Evolutionary conservation across 2,329 filamentous ascomycete species (phyloP).

Genomic region (Aspergillus quadricinctus): DNA sequence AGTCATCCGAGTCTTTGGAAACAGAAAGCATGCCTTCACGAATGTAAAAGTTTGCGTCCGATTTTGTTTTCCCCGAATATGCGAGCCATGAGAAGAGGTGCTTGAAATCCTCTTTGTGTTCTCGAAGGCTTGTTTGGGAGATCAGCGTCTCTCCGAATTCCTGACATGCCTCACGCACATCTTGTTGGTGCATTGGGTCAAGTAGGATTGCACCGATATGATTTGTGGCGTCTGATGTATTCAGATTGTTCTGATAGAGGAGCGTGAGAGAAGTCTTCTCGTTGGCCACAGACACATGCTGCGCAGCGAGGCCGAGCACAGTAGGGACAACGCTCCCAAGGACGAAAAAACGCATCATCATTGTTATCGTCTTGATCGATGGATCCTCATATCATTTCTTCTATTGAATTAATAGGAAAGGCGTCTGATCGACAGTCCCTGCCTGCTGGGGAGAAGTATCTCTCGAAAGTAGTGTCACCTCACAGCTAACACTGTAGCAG

Average conservation of each 20-base stretch:
- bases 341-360: background rate
- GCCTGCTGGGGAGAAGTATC: background rate
- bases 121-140: conserved; percentile 37
- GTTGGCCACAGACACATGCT: conserved; percentile 21
- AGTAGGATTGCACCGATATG: conserved; percentile 50
- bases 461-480: background rate
- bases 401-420: background rate
- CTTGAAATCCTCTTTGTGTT: conserved; percentile 44
- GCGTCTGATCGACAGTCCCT: background rate
- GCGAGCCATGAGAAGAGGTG: conserved; percentile 45
- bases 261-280: conserved; percentile 46
- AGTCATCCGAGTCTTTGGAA: conserved; percentile 19
- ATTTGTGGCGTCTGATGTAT: conserved; percentile 50
- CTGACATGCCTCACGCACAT: conserved; percentile 43
- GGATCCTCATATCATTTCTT: background rate
- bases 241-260: conserved; percentile 54
- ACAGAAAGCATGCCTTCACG: conserved; percentile 37
- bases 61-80: conserved; percentile 35
- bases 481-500: background rate
- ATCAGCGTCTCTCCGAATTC: conserved; percentile 48
- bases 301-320: background rate
- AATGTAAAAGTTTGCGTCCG: conserved; percentile 42
- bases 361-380: background rate
- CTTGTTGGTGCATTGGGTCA: conserved; percentile 37
- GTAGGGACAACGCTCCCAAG: conserved; percentile 2